phyloP scores from a whole-genome alignment of 2,329 filamentous ascomycete genomes.

The Dactylellina parvicollis region DNA sequence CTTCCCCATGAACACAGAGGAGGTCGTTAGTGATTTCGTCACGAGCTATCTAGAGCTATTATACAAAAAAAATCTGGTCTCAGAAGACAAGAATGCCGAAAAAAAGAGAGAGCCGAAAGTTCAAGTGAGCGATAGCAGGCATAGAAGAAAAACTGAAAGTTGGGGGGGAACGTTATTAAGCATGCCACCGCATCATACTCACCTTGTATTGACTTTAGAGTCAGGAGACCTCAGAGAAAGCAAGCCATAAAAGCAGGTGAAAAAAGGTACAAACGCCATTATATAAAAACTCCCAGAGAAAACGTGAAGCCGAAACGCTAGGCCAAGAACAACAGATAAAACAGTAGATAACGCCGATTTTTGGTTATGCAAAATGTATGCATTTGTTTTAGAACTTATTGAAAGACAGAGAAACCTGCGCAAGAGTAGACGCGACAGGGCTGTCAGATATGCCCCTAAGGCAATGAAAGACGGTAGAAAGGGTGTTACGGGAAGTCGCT shows the following conservation, averaged over 20 bases:
- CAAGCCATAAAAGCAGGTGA: not conserved
- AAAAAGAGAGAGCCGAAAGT: not conserved
- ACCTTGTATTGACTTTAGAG: not conserved
- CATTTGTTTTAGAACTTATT: constrained; percentile 14
- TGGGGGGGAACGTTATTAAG: not conserved
- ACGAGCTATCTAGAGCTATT: constrained; percentile 1
- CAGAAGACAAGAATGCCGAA: not conserved
- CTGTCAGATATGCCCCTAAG: too few species aligned
- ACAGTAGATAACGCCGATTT: constrained; percentile 39
- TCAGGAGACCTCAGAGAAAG: not conserved
- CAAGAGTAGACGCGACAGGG: not conserved
- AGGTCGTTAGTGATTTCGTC: not conserved
- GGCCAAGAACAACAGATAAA: constrained; percentile 1
- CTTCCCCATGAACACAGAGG: not conserved
- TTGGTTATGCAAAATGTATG: constrained; percentile 39
- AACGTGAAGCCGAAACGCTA: constrained; percentile 1
- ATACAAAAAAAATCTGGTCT: not conserved
- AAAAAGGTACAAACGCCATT: not conserved
- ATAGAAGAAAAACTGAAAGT: not conserved
- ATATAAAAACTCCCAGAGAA: not conserved
- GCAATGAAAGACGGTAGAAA: too few species aligned
- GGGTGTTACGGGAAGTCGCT: not conserved
- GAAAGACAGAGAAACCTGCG: not conserved
- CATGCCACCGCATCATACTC: not conserved
- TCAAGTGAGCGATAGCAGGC: not conserved